Conservation (phyloP, 805 yeast genomes). For the Yamadazyma ubonensis region DNA sequence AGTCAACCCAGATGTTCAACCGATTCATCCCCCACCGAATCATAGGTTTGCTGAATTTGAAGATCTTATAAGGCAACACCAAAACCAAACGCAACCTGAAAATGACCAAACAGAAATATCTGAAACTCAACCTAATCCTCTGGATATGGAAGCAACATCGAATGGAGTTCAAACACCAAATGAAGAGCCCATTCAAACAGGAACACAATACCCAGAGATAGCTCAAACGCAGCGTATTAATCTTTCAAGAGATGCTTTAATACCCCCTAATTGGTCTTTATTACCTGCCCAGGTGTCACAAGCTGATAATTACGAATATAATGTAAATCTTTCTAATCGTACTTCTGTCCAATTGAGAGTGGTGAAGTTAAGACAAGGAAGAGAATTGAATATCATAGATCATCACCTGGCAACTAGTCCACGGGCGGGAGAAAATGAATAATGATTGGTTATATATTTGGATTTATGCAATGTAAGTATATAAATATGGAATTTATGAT, state of each 20-base stretch:
- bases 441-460: neutral
- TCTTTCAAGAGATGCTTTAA: slow-evolving; percentile 24
- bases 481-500: neutral
- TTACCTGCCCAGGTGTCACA: slow-evolving; percentile 22
- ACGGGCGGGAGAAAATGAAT: too few species aligned
- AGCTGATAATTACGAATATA: slow-evolving; percentile 13
- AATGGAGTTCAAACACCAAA: neutral
- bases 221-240: slow-evolving; percentile 25
- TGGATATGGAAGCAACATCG: neutral
- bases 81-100: neutral
- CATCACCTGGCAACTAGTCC: too few species aligned
- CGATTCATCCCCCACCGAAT: slow-evolving; percentile 1
- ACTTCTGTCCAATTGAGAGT: slow-evolving; percentile 19
- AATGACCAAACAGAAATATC: neutral
- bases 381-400: slow-evolving; percentile 16
- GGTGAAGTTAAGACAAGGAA: slow-evolving; percentile 9
- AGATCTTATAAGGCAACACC: neutral
- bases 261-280: slow-evolving; percentile 33
- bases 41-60: slow-evolving; percentile 14
- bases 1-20: neutral
- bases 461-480: neutral
- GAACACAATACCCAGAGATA: slow-evolving; percentile 1
- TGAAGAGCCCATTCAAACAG: too few species aligned
- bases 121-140: neutral
- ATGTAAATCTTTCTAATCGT: slow-evolving; percentile 20